These are phyloP conservation scores for Umbelopsis isabellina DNA, from an alignment of 192 early-diverging fungal genomes.

Conservation along the genomic window DNA sequence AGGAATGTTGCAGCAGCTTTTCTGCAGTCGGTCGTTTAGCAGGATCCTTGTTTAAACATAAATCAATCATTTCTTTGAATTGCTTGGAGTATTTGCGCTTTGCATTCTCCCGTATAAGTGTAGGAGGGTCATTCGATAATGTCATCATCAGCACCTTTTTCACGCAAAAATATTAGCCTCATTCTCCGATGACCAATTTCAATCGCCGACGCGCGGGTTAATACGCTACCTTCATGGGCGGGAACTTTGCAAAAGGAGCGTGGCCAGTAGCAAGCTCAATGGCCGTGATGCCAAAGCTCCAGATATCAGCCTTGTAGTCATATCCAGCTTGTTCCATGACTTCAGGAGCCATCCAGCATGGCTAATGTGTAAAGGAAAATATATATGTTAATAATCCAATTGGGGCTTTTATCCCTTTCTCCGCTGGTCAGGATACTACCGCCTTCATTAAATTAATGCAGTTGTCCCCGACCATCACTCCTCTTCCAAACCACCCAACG, in stretches of 20 bases:
- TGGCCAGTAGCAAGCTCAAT: slow-evolving; percentile 86
- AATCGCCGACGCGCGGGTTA: neutral
- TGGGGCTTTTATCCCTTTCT: too few species aligned
- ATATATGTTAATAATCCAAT: neutral
- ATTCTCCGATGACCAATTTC: neutral
- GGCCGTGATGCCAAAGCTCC: slow-evolving; percentile 89
- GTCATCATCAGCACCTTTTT: slow-evolving; percentile 83
- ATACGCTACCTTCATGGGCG: slow-evolving; percentile 73
- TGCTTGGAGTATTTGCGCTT: slow-evolving; percentile 74
- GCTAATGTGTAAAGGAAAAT: slow-evolving; percentile 15
- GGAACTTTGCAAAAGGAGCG: slow-evolving; percentile 86
- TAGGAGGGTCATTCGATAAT: slow-evolving; percentile 82
- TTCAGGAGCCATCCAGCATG: slow-evolving; percentile 52
- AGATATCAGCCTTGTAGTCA: slow-evolving; percentile 89
- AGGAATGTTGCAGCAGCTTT: slow-evolving; percentile 74
- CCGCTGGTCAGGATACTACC: too few species aligned
- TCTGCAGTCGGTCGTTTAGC: slow-evolving; percentile 72
- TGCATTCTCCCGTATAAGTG: slow-evolving; percentile 74
- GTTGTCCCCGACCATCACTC: too few species aligned
- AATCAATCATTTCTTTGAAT: slow-evolving; percentile 88
- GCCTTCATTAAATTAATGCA: too few species aligned
- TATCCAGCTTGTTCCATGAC: slow-evolving; percentile 92
- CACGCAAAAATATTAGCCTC: neutral
- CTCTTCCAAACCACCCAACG: neutral
- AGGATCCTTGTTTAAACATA: slow-evolving; percentile 81